phyloP scores from a whole-genome alignment of 495 filamentous ascomycete genomes.

The Letharia lupina region DNA sequence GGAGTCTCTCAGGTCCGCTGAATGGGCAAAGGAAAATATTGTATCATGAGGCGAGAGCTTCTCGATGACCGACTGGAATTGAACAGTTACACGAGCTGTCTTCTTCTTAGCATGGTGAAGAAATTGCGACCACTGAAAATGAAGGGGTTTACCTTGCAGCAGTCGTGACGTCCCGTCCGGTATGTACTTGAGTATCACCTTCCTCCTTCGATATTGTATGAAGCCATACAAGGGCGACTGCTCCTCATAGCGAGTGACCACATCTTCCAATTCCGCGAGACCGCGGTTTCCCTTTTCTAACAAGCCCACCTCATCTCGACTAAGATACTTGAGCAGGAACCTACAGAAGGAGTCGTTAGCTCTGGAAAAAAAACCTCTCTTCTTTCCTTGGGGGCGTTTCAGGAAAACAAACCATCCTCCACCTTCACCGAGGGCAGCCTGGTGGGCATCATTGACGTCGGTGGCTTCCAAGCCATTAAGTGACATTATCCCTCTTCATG shows the following conservation, averaged over 20 bases:
- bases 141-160: conserved; percentile 63
- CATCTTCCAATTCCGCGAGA: conserved; percentile 70
- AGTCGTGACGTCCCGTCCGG: conserved; percentile 85
- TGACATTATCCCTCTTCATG: conserved; percentile 59
- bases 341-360: conserved; percentile 38
- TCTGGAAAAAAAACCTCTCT: neutral
- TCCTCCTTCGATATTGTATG: conserved; percentile 78
- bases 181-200: conserved; percentile 84
- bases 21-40: conserved; percentile 58
- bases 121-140: neutral
- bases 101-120: conserved; percentile 11
- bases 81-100: conserved; percentile 83
- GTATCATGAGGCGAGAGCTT: conserved; percentile 84
- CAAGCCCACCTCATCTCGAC: conserved; percentile 80
- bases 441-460: conserved; percentile 75
- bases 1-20: conserved; percentile 78
- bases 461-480: conserved; percentile 90
- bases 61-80: conserved; percentile 80
- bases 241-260: conserved; percentile 70
- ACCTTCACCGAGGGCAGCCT: conserved; percentile 66
- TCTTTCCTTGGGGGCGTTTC: neutral
- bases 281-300: conserved; percentile 72
- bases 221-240: conserved; percentile 86
- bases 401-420: conserved; percentile 77
- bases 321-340: conserved; percentile 88